Conservation (phyloP, 768 basidiomycete genomes). For the Naganishia randhawae region DNA sequence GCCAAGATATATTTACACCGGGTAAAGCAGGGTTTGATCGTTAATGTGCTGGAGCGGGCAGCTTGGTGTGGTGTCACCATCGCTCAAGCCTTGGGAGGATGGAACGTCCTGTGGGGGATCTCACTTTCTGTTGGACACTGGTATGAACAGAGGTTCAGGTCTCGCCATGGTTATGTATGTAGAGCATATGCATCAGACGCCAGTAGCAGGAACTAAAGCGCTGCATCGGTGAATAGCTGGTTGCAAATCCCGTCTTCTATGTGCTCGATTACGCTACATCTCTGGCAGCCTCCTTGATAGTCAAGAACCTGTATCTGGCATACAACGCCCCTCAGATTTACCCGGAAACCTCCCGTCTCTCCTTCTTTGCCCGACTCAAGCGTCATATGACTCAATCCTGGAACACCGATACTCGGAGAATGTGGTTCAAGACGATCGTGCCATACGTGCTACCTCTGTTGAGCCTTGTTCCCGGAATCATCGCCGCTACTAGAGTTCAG, state of each 20-base stretch:
- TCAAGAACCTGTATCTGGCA: background rate
- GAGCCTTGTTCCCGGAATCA: background rate
- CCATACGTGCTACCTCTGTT: background rate
- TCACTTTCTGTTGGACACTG: background rate
- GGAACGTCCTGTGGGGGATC: background rate
- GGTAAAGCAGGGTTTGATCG: background rate
- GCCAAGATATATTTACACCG: background rate
- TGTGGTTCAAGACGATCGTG: background rate
- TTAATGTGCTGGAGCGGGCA: background rate
- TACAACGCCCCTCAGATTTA: background rate
- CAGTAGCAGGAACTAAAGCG: background rate
- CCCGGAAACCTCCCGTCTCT: background rate
- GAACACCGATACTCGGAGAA: background rate
- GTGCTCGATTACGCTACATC: background rate
- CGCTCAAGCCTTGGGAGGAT: background rate
- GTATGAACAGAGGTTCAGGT: background rate
- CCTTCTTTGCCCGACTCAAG: background rate
- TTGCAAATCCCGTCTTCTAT: constrained; percentile 3
- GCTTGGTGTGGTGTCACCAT: background rate
- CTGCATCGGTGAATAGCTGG: background rate
- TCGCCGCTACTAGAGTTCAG: background rate
- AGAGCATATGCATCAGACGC: background rate
- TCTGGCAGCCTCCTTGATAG: background rate
- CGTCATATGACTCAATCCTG: background rate
- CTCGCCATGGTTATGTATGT: background rate